Evolutionary conservation across 805 yeast genomes (phyloP).

Genomic region (Candida fluviatilis): DNA sequence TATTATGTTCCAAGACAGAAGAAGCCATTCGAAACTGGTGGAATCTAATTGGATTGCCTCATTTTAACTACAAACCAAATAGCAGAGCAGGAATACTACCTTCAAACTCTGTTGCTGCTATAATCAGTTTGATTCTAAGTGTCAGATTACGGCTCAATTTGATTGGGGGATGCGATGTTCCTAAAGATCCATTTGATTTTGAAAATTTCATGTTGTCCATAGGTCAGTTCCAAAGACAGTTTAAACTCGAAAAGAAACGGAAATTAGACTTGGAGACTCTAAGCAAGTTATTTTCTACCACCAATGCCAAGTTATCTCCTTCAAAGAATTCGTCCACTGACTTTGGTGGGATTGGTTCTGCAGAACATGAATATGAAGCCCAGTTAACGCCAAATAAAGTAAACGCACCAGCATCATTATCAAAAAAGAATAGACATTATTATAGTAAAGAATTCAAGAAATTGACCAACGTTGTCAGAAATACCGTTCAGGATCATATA

Average conservation of each 20-base stretch:
- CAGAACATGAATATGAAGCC: conserved; percentile 4
- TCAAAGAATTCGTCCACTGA: conserved; percentile 14
- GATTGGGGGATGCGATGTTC: conserved; percentile 46
- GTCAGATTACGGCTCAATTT: conserved; percentile 56
- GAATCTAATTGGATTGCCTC: conserved; percentile 61
- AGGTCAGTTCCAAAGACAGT: conserved; percentile 73
- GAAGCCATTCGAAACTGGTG: conserved; percentile 78
- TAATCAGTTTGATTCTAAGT: conserved; percentile 72
- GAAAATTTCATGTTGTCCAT: conserved; percentile 65
- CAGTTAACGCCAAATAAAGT: conserved; percentile 1
- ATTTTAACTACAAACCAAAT: conserved; percentile 36
- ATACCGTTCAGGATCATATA: conserved; percentile 63
- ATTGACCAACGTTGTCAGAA: conserved; percentile 63
- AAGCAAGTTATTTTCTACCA: conserved; percentile 29
- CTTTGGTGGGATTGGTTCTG: conserved; percentile 5
- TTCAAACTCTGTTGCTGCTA: conserved; percentile 69
- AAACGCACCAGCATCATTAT: conserved; percentile 9
- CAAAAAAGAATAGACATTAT: conserved; percentile 23
- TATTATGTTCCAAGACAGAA: conserved; percentile 75
- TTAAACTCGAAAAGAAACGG: conserved; percentile 46
- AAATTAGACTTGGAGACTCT: conserved; percentile 56
- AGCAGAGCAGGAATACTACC: conserved; percentile 55
- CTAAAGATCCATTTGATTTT: conserved; percentile 80
- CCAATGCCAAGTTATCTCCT: conserved; percentile 28
- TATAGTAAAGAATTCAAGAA: conserved; percentile 44